Percentiles rank a stretch among this genome's conserved stretches.
Conservation (phyloP, 1,139 yeast species). For the Yamadazyma sp. region DNA sequence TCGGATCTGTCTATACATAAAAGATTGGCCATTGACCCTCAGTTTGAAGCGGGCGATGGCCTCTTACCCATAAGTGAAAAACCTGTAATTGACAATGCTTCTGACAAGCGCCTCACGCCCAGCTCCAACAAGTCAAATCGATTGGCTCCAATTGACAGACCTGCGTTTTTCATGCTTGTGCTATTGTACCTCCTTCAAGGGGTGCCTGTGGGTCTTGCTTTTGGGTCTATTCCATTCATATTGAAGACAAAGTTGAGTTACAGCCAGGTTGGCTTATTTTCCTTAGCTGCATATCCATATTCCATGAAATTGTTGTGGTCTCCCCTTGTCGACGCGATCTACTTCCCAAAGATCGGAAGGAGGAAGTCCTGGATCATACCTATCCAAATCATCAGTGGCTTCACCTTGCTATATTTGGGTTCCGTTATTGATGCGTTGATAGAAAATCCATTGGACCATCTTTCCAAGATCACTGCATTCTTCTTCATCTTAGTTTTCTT, state of each 20-base stretch:
- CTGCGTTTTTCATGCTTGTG: conserved; percentile 72
- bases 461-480: conserved; percentile 54
- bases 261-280: conserved; percentile 86
- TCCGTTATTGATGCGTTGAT: conserved; percentile 55
- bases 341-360: conserved; percentile 67
- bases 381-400: conserved; percentile 74
- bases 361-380: conserved; percentile 96
- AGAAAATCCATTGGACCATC: conserved; percentile 53
- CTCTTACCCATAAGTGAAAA: conserved; percentile 34
- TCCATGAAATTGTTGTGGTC: conserved; percentile 92
- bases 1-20: conserved; percentile 15
- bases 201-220: conserved; percentile 92
- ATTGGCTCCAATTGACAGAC: conserved; percentile 52
- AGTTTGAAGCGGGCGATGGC: conserved; percentile 10
- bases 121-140: conserved; percentile 2
- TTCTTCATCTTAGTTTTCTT: conserved; percentile 79
- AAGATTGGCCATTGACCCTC: conserved; percentile 11
- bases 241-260: conserved; percentile 80
- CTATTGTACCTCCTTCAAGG: conserved; percentile 84
- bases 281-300: conserved; percentile 93
- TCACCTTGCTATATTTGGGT: conserved; percentile 67
- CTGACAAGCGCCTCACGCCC: background rate
- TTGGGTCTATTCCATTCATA: conserved; percentile 93
- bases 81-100: conserved; percentile 13
- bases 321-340: conserved; percentile 90